Evolutionary conservation across 306 rosid species (phyloP).

Genomic region (Ormosia semicastrata): DNA sequence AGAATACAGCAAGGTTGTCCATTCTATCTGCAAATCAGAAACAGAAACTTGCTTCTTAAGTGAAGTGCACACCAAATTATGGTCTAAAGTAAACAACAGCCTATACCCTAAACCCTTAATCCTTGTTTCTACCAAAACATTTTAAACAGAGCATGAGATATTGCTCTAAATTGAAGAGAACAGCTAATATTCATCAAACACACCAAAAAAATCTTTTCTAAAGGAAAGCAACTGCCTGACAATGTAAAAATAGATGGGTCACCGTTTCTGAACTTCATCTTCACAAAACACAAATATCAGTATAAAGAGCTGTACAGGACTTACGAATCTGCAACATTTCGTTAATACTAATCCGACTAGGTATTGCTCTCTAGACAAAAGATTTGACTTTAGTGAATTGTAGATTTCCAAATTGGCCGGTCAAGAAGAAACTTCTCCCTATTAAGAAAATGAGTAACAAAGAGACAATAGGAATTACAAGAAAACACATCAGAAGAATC

Average conservation of each 20-base stretch:
- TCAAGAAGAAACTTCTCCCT: not conserved
- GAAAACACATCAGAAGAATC: not conserved
- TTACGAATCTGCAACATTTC: not conserved
- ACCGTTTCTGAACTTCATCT: not conserved
- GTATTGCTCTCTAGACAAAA: not conserved
- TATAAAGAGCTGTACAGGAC: not conserved
- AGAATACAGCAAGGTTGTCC: not conserved
- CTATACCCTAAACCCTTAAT: not conserved
- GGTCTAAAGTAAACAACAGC: not conserved
- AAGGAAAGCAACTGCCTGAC: conserved; percentile 7
- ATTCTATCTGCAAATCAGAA: not conserved
- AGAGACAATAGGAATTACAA: not conserved
- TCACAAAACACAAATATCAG: not conserved
- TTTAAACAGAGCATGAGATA: not conserved
- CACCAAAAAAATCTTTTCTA: not conserved
- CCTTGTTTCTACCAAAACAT: not conserved
- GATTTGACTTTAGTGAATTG: not conserved
- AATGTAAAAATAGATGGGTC: not conserved
- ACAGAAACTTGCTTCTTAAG: conserved; percentile 1
- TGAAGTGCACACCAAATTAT: not conserved
- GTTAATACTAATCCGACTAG: not conserved
- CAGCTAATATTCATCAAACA: not conserved
- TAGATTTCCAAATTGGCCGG: not conserved
- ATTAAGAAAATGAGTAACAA: not conserved
- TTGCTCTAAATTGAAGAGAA: not conserved